These are phyloP conservation scores for Cladosporium oxysporum DNA, from an alignment of 2,329 filamentous ascomycete genomes.

Conservation along the genomic window DNA sequence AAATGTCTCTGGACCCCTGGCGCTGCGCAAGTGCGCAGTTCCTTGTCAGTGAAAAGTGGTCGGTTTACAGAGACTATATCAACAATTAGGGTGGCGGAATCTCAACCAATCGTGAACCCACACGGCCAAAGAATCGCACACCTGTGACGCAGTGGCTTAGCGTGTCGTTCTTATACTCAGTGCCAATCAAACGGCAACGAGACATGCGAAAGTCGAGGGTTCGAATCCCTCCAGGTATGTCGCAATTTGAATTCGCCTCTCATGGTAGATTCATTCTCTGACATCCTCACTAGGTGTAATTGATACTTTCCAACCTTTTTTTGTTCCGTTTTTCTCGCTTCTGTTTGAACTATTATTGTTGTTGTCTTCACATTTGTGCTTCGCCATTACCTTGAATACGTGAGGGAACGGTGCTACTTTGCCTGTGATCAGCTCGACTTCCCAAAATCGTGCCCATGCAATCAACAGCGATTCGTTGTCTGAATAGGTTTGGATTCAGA, in stretches of 20 bases:
- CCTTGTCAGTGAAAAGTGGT: not conserved
- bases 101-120: constrained; percentile 7
- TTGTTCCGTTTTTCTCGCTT: not conserved
- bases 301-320: constrained; percentile 18
- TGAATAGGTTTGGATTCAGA: not conserved
- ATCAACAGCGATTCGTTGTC: not conserved
- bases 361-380: not conserved
- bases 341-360: not conserved
- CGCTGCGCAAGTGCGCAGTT: not conserved
- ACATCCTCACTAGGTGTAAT: constrained; percentile 21
- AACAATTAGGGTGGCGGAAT: not conserved
- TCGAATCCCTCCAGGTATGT: constrained; percentile 25
- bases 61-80: not conserved
- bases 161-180: constrained; percentile 27
- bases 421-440: not conserved
- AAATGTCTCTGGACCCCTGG: not conserved
- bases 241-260: constrained; percentile 1
- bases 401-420: not conserved
- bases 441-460: not conserved
- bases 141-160: constrained; percentile 28
- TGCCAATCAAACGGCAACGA: not conserved
- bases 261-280: constrained; percentile 17
- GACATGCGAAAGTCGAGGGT: constrained; percentile 28
- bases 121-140: constrained; percentile 14
- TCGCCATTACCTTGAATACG: not conserved